phyloP scores from a whole-genome alignment of 1,139 yeast genomes.

The Blastobotrys ciferrii region DNA sequence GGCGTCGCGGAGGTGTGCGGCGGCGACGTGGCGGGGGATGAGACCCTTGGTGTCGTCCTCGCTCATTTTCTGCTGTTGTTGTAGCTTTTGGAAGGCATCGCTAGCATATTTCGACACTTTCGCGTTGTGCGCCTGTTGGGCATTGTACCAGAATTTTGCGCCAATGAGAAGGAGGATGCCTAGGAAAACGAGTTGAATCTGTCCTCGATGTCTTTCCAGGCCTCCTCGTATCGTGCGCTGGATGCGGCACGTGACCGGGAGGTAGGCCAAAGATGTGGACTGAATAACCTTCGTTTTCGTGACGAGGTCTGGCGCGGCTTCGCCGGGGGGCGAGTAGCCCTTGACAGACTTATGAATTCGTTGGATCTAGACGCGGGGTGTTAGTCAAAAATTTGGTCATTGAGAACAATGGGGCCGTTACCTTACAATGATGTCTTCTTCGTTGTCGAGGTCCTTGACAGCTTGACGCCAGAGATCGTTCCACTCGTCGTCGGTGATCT shows the following conservation, averaged over 20 bases:
- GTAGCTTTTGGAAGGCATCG: constrained; percentile 32
- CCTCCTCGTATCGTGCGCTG: constrained; percentile 28
- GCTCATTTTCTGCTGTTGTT: constrained; percentile 39
- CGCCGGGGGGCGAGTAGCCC: constrained; percentile 25
- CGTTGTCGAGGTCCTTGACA: constrained; percentile 59
- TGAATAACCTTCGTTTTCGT: constrained; percentile 31
- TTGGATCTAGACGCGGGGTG: constrained; percentile 24
- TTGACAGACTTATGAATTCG: constrained; percentile 26
- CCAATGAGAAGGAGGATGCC: constrained; percentile 13
- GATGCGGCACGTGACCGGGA: constrained; percentile 36
- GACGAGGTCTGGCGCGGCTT: constrained; percentile 23
- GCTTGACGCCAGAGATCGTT: constrained; percentile 78
- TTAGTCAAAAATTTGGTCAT: not conserved
- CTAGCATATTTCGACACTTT: constrained; percentile 23
- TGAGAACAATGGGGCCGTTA: constrained; percentile 43
- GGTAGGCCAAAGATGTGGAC: constrained; percentile 38
- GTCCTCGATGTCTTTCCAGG: constrained; percentile 34
- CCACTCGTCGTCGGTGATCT: constrained; percentile 67
- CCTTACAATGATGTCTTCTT: constrained; percentile 84
- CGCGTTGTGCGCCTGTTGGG: constrained; percentile 16
- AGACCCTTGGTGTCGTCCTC: constrained; percentile 38
- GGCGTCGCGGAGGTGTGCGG: constrained; percentile 75
- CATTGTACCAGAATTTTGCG: constrained; percentile 11
- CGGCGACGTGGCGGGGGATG: constrained; percentile 55
- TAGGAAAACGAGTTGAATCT: constrained; percentile 23